Evolutionary conservation across 1,284 basidiomycete species (phyloP).

Genomic region (Ustilago sp.): DNA sequence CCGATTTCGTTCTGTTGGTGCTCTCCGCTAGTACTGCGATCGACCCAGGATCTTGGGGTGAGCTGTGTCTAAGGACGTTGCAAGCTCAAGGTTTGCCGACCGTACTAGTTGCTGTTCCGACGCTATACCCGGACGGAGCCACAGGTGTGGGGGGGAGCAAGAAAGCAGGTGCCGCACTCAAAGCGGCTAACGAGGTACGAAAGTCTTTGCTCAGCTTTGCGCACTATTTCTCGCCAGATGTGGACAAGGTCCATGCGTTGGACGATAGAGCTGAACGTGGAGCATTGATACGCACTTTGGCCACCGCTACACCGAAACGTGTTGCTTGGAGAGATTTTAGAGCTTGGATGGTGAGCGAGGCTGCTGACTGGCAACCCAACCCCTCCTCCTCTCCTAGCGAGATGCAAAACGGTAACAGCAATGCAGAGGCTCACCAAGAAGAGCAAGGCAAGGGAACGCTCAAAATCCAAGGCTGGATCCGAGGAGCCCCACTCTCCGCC

Average conservation of each 20-base stretch:
- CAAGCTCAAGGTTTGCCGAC: constrained; percentile 76
- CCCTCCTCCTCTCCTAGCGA: constrained; percentile 9
- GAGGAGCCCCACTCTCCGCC: constrained; percentile 82
- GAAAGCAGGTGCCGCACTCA: constrained; percentile 50
- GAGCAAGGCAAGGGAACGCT: constrained; percentile 72
- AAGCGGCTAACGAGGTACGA: constrained; percentile 63
- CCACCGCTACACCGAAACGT: constrained; percentile 71
- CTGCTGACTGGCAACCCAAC: constrained; percentile 61
- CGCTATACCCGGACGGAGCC: constrained; percentile 47
- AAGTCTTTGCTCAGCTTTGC: constrained; percentile 74
- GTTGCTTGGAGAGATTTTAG: constrained; percentile 86
- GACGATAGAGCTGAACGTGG: constrained; percentile 77
- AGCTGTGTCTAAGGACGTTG: constrained; percentile 87
- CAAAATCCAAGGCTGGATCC: constrained; percentile 83
- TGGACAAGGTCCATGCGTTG: constrained; percentile 74
- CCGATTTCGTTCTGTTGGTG: constrained; percentile 89
- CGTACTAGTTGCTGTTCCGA: constrained; percentile 76
- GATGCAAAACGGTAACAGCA: constrained; percentile 73
- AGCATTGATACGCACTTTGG: constrained; percentile 74
- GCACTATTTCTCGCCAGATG: constrained; percentile 92
- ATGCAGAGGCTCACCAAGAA: constrained; percentile 19
- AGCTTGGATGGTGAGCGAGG: constrained; percentile 83
- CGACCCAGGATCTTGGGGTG: constrained; percentile 79
- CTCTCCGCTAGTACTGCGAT: constrained; percentile 87
- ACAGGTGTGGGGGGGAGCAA: constrained; percentile 47